A percentile compares a stretch with the other conserved stretches of the same genome.
These are phyloP conservation scores for Kwoniella sp. DNA, from an alignment of 768 basidiomycete species.

Conservation along the genomic window DNA sequence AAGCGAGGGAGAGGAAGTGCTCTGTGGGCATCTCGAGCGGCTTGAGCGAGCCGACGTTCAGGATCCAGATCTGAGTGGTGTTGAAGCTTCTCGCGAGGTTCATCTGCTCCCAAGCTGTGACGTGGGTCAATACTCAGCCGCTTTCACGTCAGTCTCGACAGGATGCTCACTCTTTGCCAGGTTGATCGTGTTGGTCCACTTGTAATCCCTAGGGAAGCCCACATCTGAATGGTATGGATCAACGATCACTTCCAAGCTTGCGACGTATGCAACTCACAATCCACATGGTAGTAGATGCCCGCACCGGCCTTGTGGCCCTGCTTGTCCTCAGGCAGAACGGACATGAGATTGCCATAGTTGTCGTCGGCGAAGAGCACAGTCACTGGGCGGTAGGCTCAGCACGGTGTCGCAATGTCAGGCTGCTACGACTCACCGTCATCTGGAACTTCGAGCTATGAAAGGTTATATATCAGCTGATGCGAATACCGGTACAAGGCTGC, in stretches of 20 bases:
- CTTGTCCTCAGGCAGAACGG: conserved; percentile 55
- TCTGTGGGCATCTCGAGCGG: conserved; percentile 68
- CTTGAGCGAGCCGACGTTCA: conserved; percentile 74
- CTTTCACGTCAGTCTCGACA: too few species aligned
- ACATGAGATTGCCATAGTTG: conserved; percentile 70
- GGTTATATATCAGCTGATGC: too few species aligned
- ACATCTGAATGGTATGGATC: conserved; percentile 51
- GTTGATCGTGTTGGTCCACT: conserved; percentile 59
- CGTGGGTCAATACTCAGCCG: neutral
- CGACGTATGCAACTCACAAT: conserved; percentile 5
- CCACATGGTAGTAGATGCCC: conserved; percentile 66
- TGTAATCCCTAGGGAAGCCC: conserved; percentile 63
- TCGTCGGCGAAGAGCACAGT: conserved; percentile 57
- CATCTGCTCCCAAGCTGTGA: conserved; percentile 64
- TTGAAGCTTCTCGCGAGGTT: conserved; percentile 62
- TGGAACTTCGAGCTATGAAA: conserved; percentile 38
- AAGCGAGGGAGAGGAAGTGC: conserved; percentile 64
- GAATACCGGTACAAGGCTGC: neutral
- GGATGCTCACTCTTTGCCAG: conserved; percentile 29
- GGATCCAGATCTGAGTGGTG: conserved; percentile 62
- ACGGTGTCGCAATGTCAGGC: too few species aligned
- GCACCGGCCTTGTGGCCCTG: conserved; percentile 64
- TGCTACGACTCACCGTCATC: conserved; percentile 18
- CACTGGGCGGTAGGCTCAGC: conserved; percentile 9
- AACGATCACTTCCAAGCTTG: neutral